phyloP scores from a whole-genome alignment of 2,329 filamentous ascomycete genomes.

The Helminthosporium solani region DNA sequence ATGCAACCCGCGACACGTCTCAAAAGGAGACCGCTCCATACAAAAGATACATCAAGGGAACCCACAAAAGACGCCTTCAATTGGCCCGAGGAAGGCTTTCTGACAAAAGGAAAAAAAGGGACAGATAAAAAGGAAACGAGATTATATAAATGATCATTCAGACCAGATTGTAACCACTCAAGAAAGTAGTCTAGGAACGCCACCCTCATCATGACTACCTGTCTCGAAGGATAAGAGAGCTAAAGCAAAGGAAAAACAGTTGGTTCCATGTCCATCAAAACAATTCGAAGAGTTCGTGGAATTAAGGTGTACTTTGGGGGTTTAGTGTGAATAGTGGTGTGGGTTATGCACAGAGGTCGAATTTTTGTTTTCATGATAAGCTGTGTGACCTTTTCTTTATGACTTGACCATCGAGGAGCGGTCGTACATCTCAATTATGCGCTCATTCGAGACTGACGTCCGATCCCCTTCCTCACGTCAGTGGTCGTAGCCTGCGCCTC shows the following conservation, averaged over 20 bases:
- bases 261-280: conserved; percentile 15
- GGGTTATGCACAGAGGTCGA: conserved; percentile 27
- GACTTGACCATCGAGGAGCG: conserved; percentile 31
- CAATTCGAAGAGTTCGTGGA: conserved; percentile 18
- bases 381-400: conserved; percentile 7
- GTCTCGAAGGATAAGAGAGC: not conserved
- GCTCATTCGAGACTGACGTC: conserved; percentile 24
- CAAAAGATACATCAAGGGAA: conserved; percentile 1
- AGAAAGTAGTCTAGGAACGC: no score
- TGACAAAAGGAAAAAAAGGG: not conserved
- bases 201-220: no score
- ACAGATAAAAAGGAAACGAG: conserved; percentile 3
- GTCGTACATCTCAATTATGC: conserved; percentile 40
- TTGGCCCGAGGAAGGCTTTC: not conserved
- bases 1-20: not conserved
- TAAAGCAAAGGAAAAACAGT: not conserved
- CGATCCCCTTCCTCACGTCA: conserved; percentile 46
- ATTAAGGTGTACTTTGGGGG: conserved; percentile 21
- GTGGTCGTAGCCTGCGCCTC: conserved; percentile 65
- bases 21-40: not conserved
- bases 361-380: conserved; percentile 15
- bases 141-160: conserved; percentile 7
- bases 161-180: no score
- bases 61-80: not conserved
- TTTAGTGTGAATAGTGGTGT: conserved; percentile 8